Base-by-base conservation (phyloP, 2,329 filamentous ascomycete genomes). In the Thermothelomyces thermophilus region DNA sequence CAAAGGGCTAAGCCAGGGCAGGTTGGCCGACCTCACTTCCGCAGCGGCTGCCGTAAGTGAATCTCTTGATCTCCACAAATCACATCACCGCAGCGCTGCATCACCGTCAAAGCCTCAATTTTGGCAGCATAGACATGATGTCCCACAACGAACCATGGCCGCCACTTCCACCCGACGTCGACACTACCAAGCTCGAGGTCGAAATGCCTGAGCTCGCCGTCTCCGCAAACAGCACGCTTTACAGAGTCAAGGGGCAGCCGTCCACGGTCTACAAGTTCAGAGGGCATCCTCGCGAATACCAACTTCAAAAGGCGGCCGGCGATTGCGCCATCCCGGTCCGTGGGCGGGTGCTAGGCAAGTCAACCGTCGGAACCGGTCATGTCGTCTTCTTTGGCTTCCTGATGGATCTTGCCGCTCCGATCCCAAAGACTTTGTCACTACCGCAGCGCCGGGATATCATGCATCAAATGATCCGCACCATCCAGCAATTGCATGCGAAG, bases 381-480 rank as follows among this genome's bases (percentile, higher is more conserved):
- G 11, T 41, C 14, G 17, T 14, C 11, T 37, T 42, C 22, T 14
- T 36, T 20, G 39, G 46, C 30, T 42, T 42, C 33, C 28, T 37
- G 9, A 41, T 48, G 46, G 39, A 48, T 31, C 39, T 36, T 19
- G 37, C 30, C 10, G 36, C 22, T 13, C 39, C 39, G 1, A 41
- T 48, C 5, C 20, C 19, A n/a, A 20, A 17, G 7, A 19, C 24
- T 11, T 2, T 42, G 31, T 11, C 46, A 20, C 39, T 10, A n/a
- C 36, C 46, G 13, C 37, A 48, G n/a, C 46, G 30, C 39, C 30
- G 31, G 9, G 24, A 16, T 31, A 20, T 48, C 11, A 50, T 46
- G 41, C 42, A 50, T 36, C 48, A 46, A 31, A 50, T 46, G 48
- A 46, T 50, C 5, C 14, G 11, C 17, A 19, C 11, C 22, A 31